Percentiles rank a stretch among this genome's conserved stretches.
These are phyloP conservation scores for Onygena corvina DNA, from an alignment of 2,329 filamentous ascomycete genomes.

Conservation along the genomic window DNA sequence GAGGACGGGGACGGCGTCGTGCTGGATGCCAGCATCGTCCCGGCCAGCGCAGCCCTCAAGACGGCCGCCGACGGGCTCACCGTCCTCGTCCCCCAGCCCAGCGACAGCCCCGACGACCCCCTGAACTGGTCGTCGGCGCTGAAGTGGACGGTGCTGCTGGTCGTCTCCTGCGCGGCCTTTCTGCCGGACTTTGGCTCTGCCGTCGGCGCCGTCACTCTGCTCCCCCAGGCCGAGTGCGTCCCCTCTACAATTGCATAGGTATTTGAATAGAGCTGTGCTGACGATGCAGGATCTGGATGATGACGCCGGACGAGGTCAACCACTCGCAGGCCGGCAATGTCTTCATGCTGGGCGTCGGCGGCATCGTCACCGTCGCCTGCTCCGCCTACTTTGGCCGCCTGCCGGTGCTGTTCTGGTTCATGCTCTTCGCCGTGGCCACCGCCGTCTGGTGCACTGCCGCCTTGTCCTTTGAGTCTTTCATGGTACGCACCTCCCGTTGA, in stretches of 20 bases:
- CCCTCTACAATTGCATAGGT: too few species aligned
- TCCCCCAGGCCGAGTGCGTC: constrained; percentile 27
- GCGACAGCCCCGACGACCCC: constrained; percentile 27
- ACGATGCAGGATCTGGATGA: constrained; percentile 24
- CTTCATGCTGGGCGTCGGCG: constrained; percentile 36
- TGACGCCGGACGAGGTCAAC: constrained; percentile 30
- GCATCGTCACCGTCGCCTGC: constrained; percentile 31
- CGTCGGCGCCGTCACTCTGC: constrained; percentile 31
- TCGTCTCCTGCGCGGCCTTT: constrained; percentile 30
- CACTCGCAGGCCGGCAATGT: constrained; percentile 33
- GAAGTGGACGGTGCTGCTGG: constrained; percentile 28
- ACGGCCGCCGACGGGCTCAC: constrained; percentile 25
- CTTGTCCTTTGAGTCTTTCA: constrained; percentile 28
- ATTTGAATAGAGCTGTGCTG: not conserved
- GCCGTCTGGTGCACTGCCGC: constrained; percentile 32
- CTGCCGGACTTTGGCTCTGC: constrained; percentile 35
- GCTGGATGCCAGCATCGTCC: constrained; percentile 17
- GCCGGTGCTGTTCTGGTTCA: constrained; percentile 34
- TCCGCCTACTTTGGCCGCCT: constrained; percentile 36
- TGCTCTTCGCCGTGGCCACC: constrained; percentile 27
- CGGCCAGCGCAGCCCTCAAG: constrained; percentile 21
- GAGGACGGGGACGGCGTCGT: constrained; percentile 22
- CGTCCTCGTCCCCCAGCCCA: constrained; percentile 30
- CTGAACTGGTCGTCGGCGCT: constrained; percentile 27
- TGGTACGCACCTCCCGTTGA: constrained; percentile 17